Evolutionary conservation across 1,284 basidiomycete species (phyloP).

Genomic region (Apiotrichum brassicae): DNA sequence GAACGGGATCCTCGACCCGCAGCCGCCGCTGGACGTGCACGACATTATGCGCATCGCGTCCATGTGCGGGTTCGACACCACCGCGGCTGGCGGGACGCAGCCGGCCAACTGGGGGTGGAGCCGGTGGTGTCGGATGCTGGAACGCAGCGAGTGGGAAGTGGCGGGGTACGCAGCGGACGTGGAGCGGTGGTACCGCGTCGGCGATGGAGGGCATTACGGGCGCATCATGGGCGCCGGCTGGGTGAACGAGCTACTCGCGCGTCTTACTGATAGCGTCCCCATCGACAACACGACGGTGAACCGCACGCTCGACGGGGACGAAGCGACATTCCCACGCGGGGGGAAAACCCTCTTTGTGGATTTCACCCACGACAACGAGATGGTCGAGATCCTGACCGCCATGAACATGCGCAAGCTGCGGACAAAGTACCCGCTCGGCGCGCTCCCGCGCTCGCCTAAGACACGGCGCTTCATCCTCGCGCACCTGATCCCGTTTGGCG

Average conservation of each 20-base stretch:
- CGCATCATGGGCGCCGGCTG: constrained; percentile 56
- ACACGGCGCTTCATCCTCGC: constrained; percentile 29
- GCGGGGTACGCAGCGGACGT: constrained; percentile 68
- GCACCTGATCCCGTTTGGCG: constrained; percentile 37
- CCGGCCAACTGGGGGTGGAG: constrained; percentile 48
- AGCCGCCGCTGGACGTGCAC: constrained; percentile 54
- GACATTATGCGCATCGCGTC: constrained; percentile 62
- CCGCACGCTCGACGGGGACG: constrained; percentile 61
- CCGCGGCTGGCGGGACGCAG: constrained; percentile 39
- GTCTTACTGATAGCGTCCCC: constrained; percentile 60
- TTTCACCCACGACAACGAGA: constrained; percentile 75
- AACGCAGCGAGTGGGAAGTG: constrained; percentile 54
- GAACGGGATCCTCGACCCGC: constrained; percentile 53
- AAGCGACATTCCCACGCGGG: constrained; percentile 60
- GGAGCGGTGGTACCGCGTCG: constrained; percentile 63
- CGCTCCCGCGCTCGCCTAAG: constrained; percentile 6
- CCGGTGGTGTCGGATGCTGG: constrained; percentile 66
- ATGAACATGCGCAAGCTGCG: constrained; percentile 57
- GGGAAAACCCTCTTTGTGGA: constrained; percentile 50
- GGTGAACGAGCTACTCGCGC: constrained; percentile 72
- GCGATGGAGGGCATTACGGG: constrained; percentile 50
- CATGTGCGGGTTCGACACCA: constrained; percentile 71
- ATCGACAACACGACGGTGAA: constrained; percentile 70
- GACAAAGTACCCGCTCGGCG: neutral
- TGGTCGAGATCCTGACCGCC: constrained; percentile 68